These are phyloP conservation scores for Corynespora cassiicola DNA, from an alignment of 2,329 filamentous ascomycete species.

Conservation along the genomic window DNA sequence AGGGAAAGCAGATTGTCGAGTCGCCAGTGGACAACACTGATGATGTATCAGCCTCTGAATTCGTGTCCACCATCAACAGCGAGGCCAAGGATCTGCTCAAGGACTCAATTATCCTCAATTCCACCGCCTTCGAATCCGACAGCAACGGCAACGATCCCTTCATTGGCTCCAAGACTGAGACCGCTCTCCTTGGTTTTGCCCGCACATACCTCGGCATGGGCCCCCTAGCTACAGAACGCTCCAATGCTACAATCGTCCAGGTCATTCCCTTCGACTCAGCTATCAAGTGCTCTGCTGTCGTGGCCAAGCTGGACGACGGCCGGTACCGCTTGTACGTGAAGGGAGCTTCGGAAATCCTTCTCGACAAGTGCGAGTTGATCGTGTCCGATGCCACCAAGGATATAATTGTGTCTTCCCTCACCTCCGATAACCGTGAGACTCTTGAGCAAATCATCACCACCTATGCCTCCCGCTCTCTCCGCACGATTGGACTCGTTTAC, in stretches of 20 bases:
- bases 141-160: conserved; percentile 59
- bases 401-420: conserved; percentile 59
- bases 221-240: conserved; percentile 65
- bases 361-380: conserved; percentile 57
- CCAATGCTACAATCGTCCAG: conserved; percentile 65
- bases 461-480: conserved; percentile 80
- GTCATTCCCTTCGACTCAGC: conserved; percentile 68
- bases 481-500: conserved; percentile 85
- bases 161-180: conserved; percentile 80
- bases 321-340: conserved; percentile 64
- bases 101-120: conserved; percentile 59
- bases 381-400: conserved; percentile 67
- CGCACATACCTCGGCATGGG: conserved; percentile 70
- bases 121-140: conserved; percentile 50
- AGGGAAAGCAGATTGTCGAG: conserved; percentile 37
- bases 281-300: conserved; percentile 73
- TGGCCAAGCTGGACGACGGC: conserved; percentile 62
- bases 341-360: conserved; percentile 59
- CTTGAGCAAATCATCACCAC: conserved; percentile 73
- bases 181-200: conserved; percentile 74
- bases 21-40: conserved; percentile 48
- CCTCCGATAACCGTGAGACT: conserved; percentile 62
- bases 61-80: conserved; percentile 58
- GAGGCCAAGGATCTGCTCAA: conserved; percentile 64
- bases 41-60: conserved; percentile 61